Evolutionary conservation across 768 basidiomycete genomes (phyloP), one percentile per base, ranked within the genome.

Genomic region (Podaxis sp.): DNA sequence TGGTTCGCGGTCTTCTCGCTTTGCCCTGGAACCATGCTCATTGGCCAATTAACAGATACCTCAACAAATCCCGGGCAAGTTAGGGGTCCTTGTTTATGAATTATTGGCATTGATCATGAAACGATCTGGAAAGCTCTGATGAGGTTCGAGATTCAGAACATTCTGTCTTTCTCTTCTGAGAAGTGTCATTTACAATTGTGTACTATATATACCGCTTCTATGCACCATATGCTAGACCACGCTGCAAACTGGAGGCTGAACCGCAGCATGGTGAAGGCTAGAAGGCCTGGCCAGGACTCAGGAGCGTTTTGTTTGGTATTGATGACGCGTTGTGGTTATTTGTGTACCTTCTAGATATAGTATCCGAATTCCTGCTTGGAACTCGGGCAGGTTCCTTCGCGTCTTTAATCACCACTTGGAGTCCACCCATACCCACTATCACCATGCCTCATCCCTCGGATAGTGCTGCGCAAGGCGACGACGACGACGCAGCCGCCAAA

Each of bases 1-100:
- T 77, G 66, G 75, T 76, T 46, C 15, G 69, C 61, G 13, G 22
- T 47, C 43, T 50, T 46, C 7, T 49, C 38, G 29, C 38, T 17
- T 43, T 7, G 4, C 3, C 36, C 47, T 9, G 0, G 13, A 13
- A 27, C 12, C 27, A 9, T 49, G 13, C 27, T 38, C 11, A 38
- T 24, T n/a, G 24, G 22, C 33, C 47, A 29, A 47, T n/a, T n/a
- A 13, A 29, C 38, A 67, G 66, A 55, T 67, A 17, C 64, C 62
- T 19, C 66, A 67, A 59, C 58, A 63, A 25, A 40, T 57, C 11
- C 66, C 66, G 1, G 57, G 58, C 36, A 51, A 43, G 47, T 41
- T 67, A 25, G 66, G 64, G 7, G 17, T 19, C 2, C 51, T 61
- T 22, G 55, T 67, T 53, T 40, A 50, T 38, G 43, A 61, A n/a